Percentiles rank a stretch among this genome's conserved stretches.
Conservation (phyloP, 164 flowering plant genomes). For the Pachysandra terminalis region DNA sequence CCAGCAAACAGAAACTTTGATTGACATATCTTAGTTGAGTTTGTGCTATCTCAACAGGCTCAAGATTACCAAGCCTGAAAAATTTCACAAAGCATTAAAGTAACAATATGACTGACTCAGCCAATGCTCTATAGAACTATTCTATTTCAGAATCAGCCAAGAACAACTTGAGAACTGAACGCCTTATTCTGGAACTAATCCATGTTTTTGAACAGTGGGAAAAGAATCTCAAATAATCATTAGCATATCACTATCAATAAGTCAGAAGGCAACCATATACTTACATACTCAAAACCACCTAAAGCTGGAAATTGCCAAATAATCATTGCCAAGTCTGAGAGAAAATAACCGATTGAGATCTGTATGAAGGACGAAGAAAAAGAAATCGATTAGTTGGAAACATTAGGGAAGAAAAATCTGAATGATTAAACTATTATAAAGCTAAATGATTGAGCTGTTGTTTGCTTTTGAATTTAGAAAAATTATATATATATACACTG, state of each 20-base stretch:
- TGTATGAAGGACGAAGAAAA: conserved; percentile 21
- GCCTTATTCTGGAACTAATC: not conserved
- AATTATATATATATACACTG: too few relatives aligned
- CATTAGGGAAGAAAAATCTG: not conserved
- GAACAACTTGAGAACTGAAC: not conserved
- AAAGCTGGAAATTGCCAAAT: conserved; percentile 63
- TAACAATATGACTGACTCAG: not conserved
- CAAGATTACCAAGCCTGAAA: too few relatives aligned
- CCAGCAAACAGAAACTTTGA: not conserved
- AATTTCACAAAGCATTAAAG: not conserved
- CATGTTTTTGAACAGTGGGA: not conserved
- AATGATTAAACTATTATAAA: too few relatives aligned
- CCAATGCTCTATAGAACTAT: too few relatives aligned
- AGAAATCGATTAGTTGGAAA: not conserved
- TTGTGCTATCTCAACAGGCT: not conserved
- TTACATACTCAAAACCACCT: conserved; percentile 84
- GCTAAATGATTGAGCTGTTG: too few relatives aligned
- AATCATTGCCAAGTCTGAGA: conserved; percentile 71
- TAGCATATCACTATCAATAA: too few relatives aligned
- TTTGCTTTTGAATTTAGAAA: too few relatives aligned
- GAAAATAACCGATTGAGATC: conserved; percentile 77
- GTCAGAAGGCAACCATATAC: conserved; percentile 19
- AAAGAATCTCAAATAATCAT: not conserved
- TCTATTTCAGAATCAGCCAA: not conserved
- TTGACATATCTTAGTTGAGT: not conserved